Percentiles rank a stretch among this genome's conserved stretches.
These are phyloP conservation scores for Waltergamsia citrina DNA, from an alignment of 2,329 filamentous ascomycete species.

Conservation along the genomic window DNA sequence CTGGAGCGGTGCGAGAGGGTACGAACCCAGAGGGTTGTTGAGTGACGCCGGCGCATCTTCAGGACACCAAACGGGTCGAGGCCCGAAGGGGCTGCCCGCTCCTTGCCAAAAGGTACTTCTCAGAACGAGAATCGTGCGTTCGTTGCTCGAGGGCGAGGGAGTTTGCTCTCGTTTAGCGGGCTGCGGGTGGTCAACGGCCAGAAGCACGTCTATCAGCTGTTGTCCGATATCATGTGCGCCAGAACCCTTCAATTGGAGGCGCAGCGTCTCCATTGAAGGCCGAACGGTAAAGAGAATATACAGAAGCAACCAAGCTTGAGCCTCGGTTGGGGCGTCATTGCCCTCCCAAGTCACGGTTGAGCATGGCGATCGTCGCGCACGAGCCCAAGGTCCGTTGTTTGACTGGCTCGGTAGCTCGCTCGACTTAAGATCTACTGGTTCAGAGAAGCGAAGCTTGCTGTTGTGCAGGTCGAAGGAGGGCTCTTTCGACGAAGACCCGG, in stretches of 20 bases:
- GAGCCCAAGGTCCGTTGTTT: conserved; percentile 47
- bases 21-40: conserved; percentile 28
- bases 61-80: conserved; percentile 52
- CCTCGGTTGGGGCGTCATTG: conserved; percentile 29
- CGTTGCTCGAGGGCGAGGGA: conserved; percentile 9
- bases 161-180: conserved; percentile 9
- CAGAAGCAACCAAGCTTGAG: conserved; percentile 42
- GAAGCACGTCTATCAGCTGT: conserved; percentile 35
- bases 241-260: conserved; percentile 32
- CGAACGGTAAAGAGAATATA: conserved; percentile 43
- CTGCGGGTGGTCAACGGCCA: conserved; percentile 39
- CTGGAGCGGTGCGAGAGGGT: conserved; percentile 38
- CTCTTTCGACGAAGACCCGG: conserved; percentile 14
- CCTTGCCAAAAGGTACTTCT: conserved; percentile 61
- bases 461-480: conserved; percentile 20
- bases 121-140: conserved; percentile 30
- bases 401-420: conserved; percentile 37
- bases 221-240: conserved; percentile 21
- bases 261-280: conserved; percentile 36
- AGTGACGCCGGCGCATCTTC: conserved; percentile 28
- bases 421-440: conserved; percentile 36
- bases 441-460: conserved; percentile 30
- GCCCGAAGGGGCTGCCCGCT: conserved; percentile 56
- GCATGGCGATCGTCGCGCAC: conserved; percentile 42
- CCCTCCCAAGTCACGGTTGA: conserved; percentile 34